Conservation (phyloP, 1,284 basidiomycete genomes). For the Pseudozyma thailandica region DNA sequence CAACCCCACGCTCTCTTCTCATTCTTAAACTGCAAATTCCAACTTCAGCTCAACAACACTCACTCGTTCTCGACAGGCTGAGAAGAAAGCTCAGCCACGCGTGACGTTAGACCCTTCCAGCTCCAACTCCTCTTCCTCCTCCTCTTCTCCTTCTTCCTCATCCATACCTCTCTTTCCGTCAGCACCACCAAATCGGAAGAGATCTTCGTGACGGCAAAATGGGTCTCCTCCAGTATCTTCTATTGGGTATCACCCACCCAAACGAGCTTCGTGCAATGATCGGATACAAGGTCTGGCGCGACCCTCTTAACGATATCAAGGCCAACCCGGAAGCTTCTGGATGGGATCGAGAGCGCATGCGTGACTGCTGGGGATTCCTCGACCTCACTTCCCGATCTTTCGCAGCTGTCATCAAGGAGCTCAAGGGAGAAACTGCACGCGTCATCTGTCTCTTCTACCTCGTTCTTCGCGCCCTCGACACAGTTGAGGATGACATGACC, state of each 20-base stretch:
- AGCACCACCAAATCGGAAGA: not conserved
- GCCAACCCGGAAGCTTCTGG: slow-evolving; percentile 64
- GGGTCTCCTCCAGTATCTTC: slow-evolving; percentile 35
- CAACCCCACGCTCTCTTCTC: slow-evolving; percentile 5
- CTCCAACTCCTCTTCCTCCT: not conserved
- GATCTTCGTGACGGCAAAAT: slow-evolving; percentile 7
- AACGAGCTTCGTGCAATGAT: slow-evolving; percentile 67
- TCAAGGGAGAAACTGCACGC: slow-evolving; percentile 92
- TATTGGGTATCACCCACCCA: slow-evolving; percentile 59
- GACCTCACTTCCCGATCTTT: slow-evolving; percentile 91
- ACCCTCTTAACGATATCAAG: slow-evolving; percentile 69
- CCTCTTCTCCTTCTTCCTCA: not conserved
- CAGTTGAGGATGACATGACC: slow-evolving; percentile 98
- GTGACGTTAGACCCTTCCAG: too few species aligned
- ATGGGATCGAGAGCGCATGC: slow-evolving; percentile 74
- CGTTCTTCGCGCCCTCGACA: slow-evolving; percentile 90
- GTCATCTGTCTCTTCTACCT: slow-evolving; percentile 94
- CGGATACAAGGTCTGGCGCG: slow-evolving; percentile 69
- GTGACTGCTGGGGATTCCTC: slow-evolving; percentile 87
- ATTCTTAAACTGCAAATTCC: not conserved
- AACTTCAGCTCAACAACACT: too few species aligned
- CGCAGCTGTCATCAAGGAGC: slow-evolving; percentile 92
- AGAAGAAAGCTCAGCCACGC: too few species aligned
- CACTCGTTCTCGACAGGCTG: too few species aligned
- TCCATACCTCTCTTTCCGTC: not conserved